A percentile compares a stretch with the other conserved stretches of the same genome.
Evolutionary conservation across 805 yeast genomes (phyloP).

Genomic region (Metschnikowia santaceciliae): DNA sequence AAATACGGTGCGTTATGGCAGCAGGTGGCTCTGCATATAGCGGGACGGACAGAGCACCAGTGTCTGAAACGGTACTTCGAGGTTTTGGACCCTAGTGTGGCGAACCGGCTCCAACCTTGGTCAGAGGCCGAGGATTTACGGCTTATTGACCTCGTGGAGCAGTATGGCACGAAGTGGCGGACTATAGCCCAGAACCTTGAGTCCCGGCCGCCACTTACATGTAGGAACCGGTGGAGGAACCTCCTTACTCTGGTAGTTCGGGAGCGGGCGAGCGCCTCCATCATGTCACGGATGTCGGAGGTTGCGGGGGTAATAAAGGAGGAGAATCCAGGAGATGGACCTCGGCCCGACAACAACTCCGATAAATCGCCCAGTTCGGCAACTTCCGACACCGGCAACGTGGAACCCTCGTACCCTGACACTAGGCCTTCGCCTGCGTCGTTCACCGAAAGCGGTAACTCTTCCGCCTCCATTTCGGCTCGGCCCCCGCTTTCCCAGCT

Average conservation of each 20-base stretch:
- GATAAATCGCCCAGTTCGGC: neutral
- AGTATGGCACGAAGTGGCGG: constrained; percentile 86
- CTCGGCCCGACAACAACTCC: neutral
- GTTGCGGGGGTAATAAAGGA: constrained; percentile 5
- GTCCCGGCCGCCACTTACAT: constrained; percentile 82
- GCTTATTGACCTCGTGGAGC: constrained; percentile 62
- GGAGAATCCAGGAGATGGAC: neutral
- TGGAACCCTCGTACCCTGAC: no score
- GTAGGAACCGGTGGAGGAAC: constrained; percentile 91
- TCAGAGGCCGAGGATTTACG: constrained; percentile 66
- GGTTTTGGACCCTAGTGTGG: constrained; percentile 77
- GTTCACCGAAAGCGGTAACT: no score
- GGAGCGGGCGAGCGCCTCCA: constrained; percentile 54
- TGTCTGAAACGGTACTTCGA: constrained; percentile 90
- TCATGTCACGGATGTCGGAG: constrained; percentile 57
- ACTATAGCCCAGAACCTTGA: constrained; percentile 66
- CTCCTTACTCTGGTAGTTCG: constrained; percentile 71
- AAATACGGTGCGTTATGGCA: constrained; percentile 83
- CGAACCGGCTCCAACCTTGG: constrained; percentile 80
- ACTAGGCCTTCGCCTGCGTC: no score
- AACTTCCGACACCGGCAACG: no score
- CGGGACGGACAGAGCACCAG: constrained; percentile 90
- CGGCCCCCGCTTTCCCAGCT: neutral
- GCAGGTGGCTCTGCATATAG: constrained; percentile 68
- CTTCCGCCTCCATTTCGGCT: neutral